phyloP scores from a whole-genome alignment of 768 basidiomycete genomes.

The Xerocomellus dryophilus region DNA sequence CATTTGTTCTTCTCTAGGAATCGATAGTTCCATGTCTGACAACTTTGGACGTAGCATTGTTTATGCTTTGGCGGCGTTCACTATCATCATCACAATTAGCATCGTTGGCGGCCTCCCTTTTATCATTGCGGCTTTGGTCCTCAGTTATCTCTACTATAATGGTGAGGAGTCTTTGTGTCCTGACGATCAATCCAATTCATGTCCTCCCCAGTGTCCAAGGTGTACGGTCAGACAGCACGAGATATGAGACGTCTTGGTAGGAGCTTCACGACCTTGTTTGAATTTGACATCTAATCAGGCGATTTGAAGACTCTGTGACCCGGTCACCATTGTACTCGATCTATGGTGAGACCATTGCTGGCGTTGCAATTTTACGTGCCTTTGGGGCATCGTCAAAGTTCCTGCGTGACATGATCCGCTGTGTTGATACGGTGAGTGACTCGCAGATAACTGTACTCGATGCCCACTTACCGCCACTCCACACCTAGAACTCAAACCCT shows the following conservation, averaged over 20 bases:
- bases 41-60: conserved; percentile 79
- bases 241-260: conserved; percentile 78
- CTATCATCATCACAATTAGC: conserved; percentile 73
- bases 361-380: conserved; percentile 61
- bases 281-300: neutral
- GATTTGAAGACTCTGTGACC: conserved; percentile 42
- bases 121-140: conserved; percentile 51
- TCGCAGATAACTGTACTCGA: neutral
- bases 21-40: conserved; percentile 81
- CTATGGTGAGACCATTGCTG: conserved; percentile 50
- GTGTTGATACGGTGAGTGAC: conserved; percentile 68
- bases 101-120: conserved; percentile 79
- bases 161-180: conserved; percentile 39
- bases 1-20: conserved; percentile 43
- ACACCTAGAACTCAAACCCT: conserved; percentile 55
- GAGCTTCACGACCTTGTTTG: conserved; percentile 12
- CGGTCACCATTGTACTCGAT: conserved; percentile 48
- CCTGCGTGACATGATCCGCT: conserved; percentile 77
- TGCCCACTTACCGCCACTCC: conserved; percentile 1
- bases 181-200: conserved; percentile 6
- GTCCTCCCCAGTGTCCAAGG: conserved; percentile 34
- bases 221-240: conserved; percentile 82
- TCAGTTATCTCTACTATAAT: conserved; percentile 68
- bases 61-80: conserved; percentile 64
- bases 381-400: conserved; percentile 90